Evolutionary conservation across 345 rosid species (phyloP), one percentile per base, ranked within the genome.

Genomic region (Sonneratia caseolaris): DNA sequence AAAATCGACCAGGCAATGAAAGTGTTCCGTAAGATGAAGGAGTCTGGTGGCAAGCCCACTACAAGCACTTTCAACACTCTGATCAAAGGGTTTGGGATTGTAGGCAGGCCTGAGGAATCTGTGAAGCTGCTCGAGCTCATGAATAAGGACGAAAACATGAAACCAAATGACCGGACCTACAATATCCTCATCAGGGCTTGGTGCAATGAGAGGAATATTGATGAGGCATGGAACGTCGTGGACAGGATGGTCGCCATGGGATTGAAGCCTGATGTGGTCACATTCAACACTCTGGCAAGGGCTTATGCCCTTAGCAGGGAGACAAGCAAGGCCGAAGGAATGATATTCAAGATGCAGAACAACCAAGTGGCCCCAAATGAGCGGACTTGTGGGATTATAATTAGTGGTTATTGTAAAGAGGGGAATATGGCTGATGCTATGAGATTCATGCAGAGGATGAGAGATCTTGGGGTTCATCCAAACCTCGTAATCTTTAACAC

Each of bases 51-150:
- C 71, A 87, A 87, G 76, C 96, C 97, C 72, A 89, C 88, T 59
- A 78, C 90, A 22, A 88, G 93, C 81, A 94, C 98, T 66, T 87
- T 82, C 49, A 94, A 91, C 71, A 87, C 97, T 70, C 95, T 94
- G 75, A 83, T 91, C 16, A 94, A 94, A 85, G 96, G 95, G 72
- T 91, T 88, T 55, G 97, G 95, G 3, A 88, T 88, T 37, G 72
- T 76, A 5, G 91, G 92, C 72, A 84, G 87, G 82, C 85, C 91
- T 13, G 95, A 89, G 78, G 95, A 87, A 76, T 86, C 92, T 8
- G 75, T 84, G 40, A 87, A 86, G 74, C 81, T 94, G 56, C 80
- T 91, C 27, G 89, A 84, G 75, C 71, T 76, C 48, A 89, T 94
- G 91, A 72, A 73, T 56, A 73, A 61, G 69, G 91, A 88, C 40